A percentile compares a stretch with the other conserved stretches of the same genome.
These are phyloP conservation scores for Russula dissimulans DNA, from an alignment of 768 basidiomycete genomes.

Conservation along the genomic window DNA sequence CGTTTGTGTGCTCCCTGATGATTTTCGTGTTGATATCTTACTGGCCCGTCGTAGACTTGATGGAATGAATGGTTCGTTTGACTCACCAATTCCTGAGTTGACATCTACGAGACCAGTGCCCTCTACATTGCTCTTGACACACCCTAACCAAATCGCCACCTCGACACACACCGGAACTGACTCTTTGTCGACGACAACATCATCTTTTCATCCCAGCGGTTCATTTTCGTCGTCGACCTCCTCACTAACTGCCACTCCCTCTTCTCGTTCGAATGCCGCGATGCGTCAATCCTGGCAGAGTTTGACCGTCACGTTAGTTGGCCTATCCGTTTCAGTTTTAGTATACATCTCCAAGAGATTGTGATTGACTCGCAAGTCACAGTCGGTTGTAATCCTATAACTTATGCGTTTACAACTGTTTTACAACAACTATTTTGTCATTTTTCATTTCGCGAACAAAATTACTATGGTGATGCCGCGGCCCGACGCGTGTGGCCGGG, in stretches of 20 bases:
- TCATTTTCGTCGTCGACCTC: not conserved
- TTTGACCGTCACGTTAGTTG: not conserved
- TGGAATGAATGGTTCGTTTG: slow-evolving; percentile 53
- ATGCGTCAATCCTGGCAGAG: not conserved
- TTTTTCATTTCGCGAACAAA: too few species aligned
- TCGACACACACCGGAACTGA: not conserved
- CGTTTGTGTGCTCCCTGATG: slow-evolving; percentile 29
- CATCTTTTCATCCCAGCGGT: not conserved
- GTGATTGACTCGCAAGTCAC: too few species aligned
- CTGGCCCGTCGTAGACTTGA: slow-evolving; percentile 32
- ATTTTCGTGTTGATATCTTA: not conserved
- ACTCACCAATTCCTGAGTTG: slow-evolving; percentile 39
- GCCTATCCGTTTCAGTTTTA: not conserved
- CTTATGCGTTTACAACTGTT: not conserved
- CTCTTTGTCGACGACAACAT: not conserved
- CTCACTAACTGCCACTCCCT: not conserved
- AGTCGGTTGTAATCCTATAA: not conserved
- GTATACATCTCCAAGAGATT: not conserved
- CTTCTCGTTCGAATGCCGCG: not conserved
- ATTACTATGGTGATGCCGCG: not conserved
- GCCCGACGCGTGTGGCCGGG: not conserved
- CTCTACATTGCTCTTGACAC: slow-evolving; percentile 25
- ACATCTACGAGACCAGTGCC: slow-evolving; percentile 37
- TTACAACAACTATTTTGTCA: too few species aligned
- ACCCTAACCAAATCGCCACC: not conserved